phyloP scores from a whole-genome alignment of 108 stramenopile species.

The Tribonema minus region DNA sequence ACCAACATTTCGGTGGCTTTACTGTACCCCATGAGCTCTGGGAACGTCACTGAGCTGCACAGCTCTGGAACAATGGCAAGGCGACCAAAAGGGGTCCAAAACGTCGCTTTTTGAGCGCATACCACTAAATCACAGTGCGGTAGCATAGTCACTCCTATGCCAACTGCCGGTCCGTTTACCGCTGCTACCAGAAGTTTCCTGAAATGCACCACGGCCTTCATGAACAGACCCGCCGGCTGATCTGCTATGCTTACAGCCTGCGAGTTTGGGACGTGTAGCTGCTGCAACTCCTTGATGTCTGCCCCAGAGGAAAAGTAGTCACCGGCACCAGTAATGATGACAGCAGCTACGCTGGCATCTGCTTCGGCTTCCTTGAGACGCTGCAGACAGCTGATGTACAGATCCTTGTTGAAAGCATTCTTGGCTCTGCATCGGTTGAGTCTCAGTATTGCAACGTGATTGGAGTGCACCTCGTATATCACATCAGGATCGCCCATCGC shows the following conservation, averaged over 20 bases:
- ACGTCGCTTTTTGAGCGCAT: slow-evolving; percentile 1
- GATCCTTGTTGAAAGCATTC: slow-evolving; percentile 9
- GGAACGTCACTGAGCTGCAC: slow-evolving; percentile 23
- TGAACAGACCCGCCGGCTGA: slow-evolving; percentile 12
- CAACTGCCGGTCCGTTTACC: slow-evolving; percentile 30
- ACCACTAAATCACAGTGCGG: slow-evolving; percentile 31
- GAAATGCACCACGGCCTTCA: not conserved
- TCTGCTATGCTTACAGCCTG: not conserved
- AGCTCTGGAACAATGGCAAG: slow-evolving; percentile 28
- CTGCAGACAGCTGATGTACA: not conserved
- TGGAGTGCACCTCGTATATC: too few relatives aligned
- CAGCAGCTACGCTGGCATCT: slow-evolving; percentile 5
- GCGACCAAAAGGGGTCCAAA: slow-evolving; percentile 33
- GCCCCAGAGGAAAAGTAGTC: slow-evolving; percentile 29
- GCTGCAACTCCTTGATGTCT: slow-evolving; percentile 20
- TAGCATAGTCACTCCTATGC: slow-evolving; percentile 19
- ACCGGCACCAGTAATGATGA: slow-evolving; percentile 15
- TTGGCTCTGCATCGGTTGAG: too few relatives aligned
- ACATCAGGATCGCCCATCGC: too few relatives aligned
- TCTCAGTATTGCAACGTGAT: too few relatives aligned
- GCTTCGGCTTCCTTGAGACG: slow-evolving; percentile 1
- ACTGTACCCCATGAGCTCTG: slow-evolving; percentile 7
- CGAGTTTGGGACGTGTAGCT: too few relatives aligned
- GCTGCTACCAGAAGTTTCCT: slow-evolving; percentile 18
- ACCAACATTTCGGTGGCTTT: slow-evolving; percentile 18